Base-by-base conservation (phyloP, 1,139 yeast genomes). In the Saccharomycopsis hybrid region DNA sequence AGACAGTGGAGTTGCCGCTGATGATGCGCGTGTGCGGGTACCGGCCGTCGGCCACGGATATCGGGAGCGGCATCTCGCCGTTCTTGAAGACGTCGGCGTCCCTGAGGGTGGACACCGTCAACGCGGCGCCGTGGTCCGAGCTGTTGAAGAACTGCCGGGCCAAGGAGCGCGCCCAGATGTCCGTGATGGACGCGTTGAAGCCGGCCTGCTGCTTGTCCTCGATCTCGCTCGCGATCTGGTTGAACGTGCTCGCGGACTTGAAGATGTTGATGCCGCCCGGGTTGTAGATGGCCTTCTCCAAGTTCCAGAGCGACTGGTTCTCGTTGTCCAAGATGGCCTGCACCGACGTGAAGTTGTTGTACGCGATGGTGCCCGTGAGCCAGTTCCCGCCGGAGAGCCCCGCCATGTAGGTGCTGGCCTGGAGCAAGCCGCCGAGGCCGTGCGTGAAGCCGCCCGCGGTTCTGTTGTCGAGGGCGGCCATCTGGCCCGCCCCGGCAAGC, bases 381-480 rank as follows among this genome's bases (percentile, higher is more conserved):
- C 96, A 88, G 57, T 77, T 76, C 48, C 96, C 96, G 44, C 97
- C 97, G 0, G 94, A 83, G 44, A 89, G 71, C 39, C 95, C 96
- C 1, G 85, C 73, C 44, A 88, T 61, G 63, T 87, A 88, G 1
- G 94, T 80, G 1, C 90, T 63, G 1, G 84, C 70, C 59, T 89
- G 88, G 47, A 85, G 69, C 49, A 88, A 68, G 1, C 96, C 95
- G 35, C 95, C 95, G 47, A 88, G 65, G 32, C 95, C 95, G 46
- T 71, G 65, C 3, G 76, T 76, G 30, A 70, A 70, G 9, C 81
- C 72, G 45, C 78, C 79, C 1, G 64, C 66, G 4, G 94, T 83
- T 60, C 96, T 73, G 58, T 78, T 76, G 63, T 89, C 97, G 54
- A 87, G 66, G 0, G 92, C 96, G 13, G 90, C 71, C 41, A 88